Base-by-base conservation (phyloP, 495 filamentous ascomycete genomes). In the Penicillium daleae region DNA sequence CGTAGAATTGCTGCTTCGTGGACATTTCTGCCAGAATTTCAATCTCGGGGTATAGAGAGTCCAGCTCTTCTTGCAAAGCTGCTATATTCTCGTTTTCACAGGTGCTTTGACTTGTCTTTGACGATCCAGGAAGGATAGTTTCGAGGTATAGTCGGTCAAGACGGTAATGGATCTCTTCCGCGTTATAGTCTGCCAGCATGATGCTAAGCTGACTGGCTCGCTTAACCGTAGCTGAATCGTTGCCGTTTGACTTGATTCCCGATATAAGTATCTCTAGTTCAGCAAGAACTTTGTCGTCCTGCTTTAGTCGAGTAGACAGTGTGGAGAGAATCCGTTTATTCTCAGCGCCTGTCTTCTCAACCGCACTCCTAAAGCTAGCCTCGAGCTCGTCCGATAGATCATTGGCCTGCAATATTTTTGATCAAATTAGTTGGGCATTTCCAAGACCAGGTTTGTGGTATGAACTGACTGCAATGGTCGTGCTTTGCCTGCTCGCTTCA, bases 31-130 rank as follows among this genome's bases (percentile, higher is more conserved):
- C 83, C 33, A 89, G 76, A 3, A 86, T 80, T 13, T 85, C 78
- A 62, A 89, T 85, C 61, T 89, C 87, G 0, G 85, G 80, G 60
- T 87, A 87, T 4, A 89, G 69, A 15, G 86, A 85, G 37, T 87
- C 86, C 5, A 89, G 67, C 57, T 89, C 87, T 42, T 83, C 80
- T 66, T 86, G 79, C 24, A 88, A 59, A 0, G 76, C 74, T 21
- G 71, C 50, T n/a, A 80, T 52, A 12, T 61, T 58, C 6, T 73
- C 68, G 15, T 27, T 27, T 24, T 69, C 66, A 17, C 29, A 21
- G 1, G 44, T 40, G 42, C 32, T 33, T 8, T 49, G 29, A 6
- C 37, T 13, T 10, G 31, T 21, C 5, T 12, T 44, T 15, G 53
- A 61, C 8, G 52, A 27, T 13, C 61, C 56, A 10, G 27, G 48